phyloP scores from a whole-genome alignment of 176 grass and related monocot species.

The Tillandsia leiboldiana region DNA sequence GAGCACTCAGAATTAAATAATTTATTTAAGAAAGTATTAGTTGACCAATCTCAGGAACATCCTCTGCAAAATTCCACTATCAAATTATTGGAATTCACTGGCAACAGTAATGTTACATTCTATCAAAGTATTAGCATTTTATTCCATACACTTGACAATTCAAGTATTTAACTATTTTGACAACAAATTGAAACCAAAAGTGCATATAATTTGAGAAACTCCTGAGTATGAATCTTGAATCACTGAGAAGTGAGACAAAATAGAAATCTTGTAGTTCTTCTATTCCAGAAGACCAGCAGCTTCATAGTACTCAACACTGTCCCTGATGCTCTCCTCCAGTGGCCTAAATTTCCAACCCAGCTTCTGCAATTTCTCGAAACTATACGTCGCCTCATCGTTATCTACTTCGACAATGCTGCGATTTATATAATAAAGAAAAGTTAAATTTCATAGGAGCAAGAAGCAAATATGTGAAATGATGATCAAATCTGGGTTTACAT shows the following conservation, averaged over 20 bases:
- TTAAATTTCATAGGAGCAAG: neutral
- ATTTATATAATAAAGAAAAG: slow-evolving; percentile 3
- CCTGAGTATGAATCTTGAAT: neutral
- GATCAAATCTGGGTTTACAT: slow-evolving; percentile 22
- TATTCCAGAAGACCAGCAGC: slow-evolving; percentile 29
- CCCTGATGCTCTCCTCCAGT: slow-evolving; percentile 39
- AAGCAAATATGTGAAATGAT: neutral
- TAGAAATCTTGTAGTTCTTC: too few species aligned
- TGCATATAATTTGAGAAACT: neutral
- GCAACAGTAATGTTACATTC: too few species aligned
- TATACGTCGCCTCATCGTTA: slow-evolving; percentile 8
- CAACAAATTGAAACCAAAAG: neutral
- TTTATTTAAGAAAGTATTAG: too few species aligned
- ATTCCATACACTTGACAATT: too few species aligned
- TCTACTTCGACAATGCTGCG: slow-evolving; percentile 36
- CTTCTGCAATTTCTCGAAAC: slow-evolving; percentile 37
- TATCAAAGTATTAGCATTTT: too few species aligned
- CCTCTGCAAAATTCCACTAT: too few species aligned
- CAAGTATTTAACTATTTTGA: too few species aligned
- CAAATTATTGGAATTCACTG: too few species aligned
- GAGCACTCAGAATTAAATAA: too few species aligned
- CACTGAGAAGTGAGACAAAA: too few species aligned
- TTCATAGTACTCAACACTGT: slow-evolving; percentile 33
- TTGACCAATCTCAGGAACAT: too few species aligned
- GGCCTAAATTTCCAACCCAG: slow-evolving; percentile 54